A percentile compares a stretch with the other conserved stretches of the same genome.
Conservation (phyloP, 129 eudicot species). For the Pittosporum tobira region DNA sequence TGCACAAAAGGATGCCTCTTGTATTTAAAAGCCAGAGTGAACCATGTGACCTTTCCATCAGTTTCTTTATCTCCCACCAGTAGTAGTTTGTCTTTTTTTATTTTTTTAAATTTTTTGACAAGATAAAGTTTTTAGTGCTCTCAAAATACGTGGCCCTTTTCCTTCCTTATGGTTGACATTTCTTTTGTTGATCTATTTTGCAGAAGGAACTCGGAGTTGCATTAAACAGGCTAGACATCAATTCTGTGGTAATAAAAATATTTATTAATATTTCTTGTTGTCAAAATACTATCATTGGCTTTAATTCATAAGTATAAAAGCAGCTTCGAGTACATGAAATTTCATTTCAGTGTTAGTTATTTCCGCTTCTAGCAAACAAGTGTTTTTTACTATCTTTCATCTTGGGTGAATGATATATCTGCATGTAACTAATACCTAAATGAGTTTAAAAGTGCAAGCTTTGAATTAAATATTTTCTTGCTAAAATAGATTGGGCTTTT, state of each 20-base stretch:
- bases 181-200: constrained; percentile 7
- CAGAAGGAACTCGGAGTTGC: constrained; percentile 58
- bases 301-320: not conserved
- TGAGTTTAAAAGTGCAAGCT: not conserved
- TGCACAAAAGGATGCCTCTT: too few species aligned
- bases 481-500: too few species aligned
- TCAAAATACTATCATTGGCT: not conserved
- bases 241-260: constrained; percentile 54
- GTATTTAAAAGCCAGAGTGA: too few species aligned
- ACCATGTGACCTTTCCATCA: too few species aligned
- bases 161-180: not conserved
- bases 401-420: not conserved
- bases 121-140: too few species aligned
- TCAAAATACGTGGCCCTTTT: too few species aligned
- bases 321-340: too few species aligned
- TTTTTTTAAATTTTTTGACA: too few species aligned
- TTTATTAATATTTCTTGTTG: not conserved
- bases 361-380: not conserved
- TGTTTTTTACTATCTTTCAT: not conserved
- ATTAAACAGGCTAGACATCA: constrained; percentile 39
- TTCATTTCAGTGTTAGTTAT: not conserved
- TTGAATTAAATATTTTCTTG: not conserved
- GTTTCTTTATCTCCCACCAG: too few species aligned
- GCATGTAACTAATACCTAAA: not conserved
- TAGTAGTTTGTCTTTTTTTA: too few species aligned